Evolutionary conservation across 208 protist species (phyloP), one percentile per base, ranked within the genome.

Genomic region (Trypanosoma vivax): DNA sequence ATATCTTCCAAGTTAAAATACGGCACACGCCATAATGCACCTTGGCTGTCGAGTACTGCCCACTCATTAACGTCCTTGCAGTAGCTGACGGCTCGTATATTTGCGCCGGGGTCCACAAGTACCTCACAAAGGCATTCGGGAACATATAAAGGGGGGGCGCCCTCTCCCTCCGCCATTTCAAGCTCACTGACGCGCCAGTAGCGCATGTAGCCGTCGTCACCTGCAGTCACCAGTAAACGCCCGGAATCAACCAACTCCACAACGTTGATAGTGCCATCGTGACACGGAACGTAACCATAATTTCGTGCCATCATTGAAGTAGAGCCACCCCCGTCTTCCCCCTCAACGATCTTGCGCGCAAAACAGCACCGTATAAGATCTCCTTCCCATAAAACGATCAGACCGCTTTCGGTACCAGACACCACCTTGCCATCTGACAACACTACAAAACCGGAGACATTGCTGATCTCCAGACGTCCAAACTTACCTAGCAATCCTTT

Each of bases 401-500:
- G 83, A 5, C 97, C 97, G 45, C 40, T 60, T 62, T 99, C 96
- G 5, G 93, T 90, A 21, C 97, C 97, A 6, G 81, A 96, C 5
- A 99, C 50, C 21, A 98, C 91, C 63, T 98, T 98, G 39, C 92
- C 93, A 58, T 97, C 90, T 0, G 92, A 70, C 10, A 99, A 66
- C 55, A 97, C 79, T 45, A 65, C 88, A 59, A 95, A 98, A 3
- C 81, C 92, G 5, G 78, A 68, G 21, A 99, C 83, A 69, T 98
- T 95, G 23, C 91, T 92, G 18, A 99, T 96, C 50, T 99, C 96
- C 33, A 98, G 82, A 5, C 93, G 92, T 9, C 97, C 97, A 60
- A 99, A 99, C 73, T 99, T 99, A 21, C 97, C 97, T 40, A 98
- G 81, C 11, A 88, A 70, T 19, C 96, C 94, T 49, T 98, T 86